Evolutionary conservation across 75 land plant genomes (phyloP), one percentile per base, ranked within the genome.

Genomic region (Cryptomeria japonica): DNA sequence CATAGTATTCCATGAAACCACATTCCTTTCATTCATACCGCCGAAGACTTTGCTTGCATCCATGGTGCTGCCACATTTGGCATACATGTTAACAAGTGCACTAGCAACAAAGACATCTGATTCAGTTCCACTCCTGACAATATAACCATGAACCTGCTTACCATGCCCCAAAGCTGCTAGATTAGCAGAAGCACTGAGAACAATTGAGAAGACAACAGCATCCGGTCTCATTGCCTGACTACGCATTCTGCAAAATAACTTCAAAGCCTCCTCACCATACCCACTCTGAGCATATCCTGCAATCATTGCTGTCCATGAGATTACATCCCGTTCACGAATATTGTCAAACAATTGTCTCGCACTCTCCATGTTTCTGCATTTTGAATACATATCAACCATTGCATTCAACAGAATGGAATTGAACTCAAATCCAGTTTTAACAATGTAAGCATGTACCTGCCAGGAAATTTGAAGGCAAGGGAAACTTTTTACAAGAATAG

Each of bases 11-110:
- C 94, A 94, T 41, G 93, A 47, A 25, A 95, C 79, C 83, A 92
- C 38, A 72, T 95, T 93, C 53, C 89, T 85, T 22, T 86, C 88
- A 22, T 91, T 88, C 89, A 93, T 91, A 32, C 85, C 87, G 15
- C 75, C 14, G 47, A 95, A 93, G 2, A 87, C 94, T 14, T 28
- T 39, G 37, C 92, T 88, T 15, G 93, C 91, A 79, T 94, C 93
- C 38, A 70, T 86, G 15, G 91, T 86, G 87, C 90, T 86, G 25
- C 97, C 97, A 87, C 93, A 92, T 88, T 94, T 95, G 19, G 89
- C 92, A 86, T 94, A 95, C 95, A 95, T 92, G 88, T 93, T 90
- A 12, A 95, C 92, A 49, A 94, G 89, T 15, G 97, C 93, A 86
- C 92, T 90, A 0, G 90, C 93, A 31, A 94, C 94, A 85, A 84